Base-by-base conservation (phyloP, 192 early-diverging fungal species). In the Obelidium mucronatum region DNA sequence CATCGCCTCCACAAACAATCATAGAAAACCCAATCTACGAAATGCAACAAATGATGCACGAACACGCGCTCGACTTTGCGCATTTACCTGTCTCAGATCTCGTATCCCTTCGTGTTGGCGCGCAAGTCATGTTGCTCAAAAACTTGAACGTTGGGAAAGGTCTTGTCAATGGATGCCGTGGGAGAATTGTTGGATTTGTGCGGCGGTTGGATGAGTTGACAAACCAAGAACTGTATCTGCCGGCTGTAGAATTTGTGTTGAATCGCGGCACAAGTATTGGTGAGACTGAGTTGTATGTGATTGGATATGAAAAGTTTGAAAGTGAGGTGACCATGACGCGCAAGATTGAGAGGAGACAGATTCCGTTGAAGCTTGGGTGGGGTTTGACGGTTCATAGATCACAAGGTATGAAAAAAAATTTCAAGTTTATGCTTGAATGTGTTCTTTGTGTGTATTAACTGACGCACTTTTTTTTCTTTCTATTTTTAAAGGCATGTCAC, bases 351-450 rank as follows among this genome's bases (percentile, higher is more conserved):
- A 75, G 85, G 64, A 28, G 11, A 2, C 86, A 88, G 62, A 63
- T 88, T 17, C 86, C 86, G 24, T 71, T 88, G 56, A 66, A 33
- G 31, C 69, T 86, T 37, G 86, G 81, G 13, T 88, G 84, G 84
- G 86, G 79, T 0, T 39, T 88, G 42, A 87, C 86, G 39, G 78
- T 87, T 13, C 86, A 87, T 70, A 76, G 82, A 52, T 28, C 48
- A 35, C 86, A 87, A 77, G 86, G 85, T 68, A 11, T 17, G 63
- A 35, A 22, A 24, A 60, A 65, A 17, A 51, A 4, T 42, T 42
- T 68, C 51, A 51, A 22, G 55, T 40, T 22, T 31, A 22, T 58
- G 22, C 1, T 58, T 58, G 11, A 26, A 26, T 58, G 22, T 58
- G 55, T 8, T 5, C 4, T 30, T 58, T 31, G 55, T 11, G 55